Percentiles rank a stretch among this genome's conserved stretches.
Conservation (phyloP, 345 rosid species). For the Euphorbia peplus region DNA sequence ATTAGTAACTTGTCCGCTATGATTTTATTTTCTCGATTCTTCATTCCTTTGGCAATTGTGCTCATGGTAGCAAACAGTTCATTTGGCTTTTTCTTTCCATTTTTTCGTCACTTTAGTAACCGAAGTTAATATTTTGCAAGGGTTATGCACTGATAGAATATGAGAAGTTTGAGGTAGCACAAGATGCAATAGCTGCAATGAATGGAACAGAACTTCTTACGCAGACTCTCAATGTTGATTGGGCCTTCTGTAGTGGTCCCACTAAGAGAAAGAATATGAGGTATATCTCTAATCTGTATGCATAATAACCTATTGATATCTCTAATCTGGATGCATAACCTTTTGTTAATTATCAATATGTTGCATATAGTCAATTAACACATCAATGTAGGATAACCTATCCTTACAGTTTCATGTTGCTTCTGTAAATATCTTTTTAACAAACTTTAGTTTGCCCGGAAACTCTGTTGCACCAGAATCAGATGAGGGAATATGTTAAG, state of each 20-base stretch:
- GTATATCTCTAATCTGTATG: constrained; percentile 38
- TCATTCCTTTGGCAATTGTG: neutral
- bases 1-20: neutral
- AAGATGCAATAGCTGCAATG: constrained; percentile 57
- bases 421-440: neutral
- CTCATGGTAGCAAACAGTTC: neutral
- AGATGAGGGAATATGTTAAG: neutral
- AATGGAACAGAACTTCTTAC: constrained; percentile 63
- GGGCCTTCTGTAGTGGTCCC: constrained; percentile 83
- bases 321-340: constrained; percentile 11
- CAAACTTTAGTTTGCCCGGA: neutral
- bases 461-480: too few relatives aligned
- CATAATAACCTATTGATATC: too few relatives aligned
- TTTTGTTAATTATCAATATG: neutral
- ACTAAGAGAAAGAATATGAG: constrained; percentile 53
- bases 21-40: neutral
- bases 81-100: neutral
- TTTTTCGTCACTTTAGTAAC: constrained; percentile 9
- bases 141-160: constrained; percentile 82
- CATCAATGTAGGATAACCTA: neutral
- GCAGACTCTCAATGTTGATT: constrained; percentile 55
- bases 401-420: neutral
- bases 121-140: constrained; percentile 26
- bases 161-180: constrained; percentile 71
- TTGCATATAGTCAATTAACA: neutral